Percentiles rank a stretch among this genome's conserved stretches.
Conservation (phyloP, 176 grass and related monocot genomes). For the Pontederia paniculata region DNA sequence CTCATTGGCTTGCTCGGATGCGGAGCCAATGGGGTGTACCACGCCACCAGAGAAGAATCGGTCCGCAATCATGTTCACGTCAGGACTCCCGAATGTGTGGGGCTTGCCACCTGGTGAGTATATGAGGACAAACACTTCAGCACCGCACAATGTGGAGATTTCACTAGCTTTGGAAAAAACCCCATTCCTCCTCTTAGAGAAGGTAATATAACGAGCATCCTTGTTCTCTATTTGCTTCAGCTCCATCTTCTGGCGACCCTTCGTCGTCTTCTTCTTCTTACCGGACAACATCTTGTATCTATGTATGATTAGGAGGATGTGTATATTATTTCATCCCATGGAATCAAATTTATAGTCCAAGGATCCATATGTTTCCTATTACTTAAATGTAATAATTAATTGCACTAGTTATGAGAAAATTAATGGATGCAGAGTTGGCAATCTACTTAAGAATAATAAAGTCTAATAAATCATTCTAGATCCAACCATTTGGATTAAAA, state of each 20-base stretch:
- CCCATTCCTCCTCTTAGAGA: slow-evolving; percentile 22
- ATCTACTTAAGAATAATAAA: too few relatives aligned
- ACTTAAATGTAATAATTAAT: too few relatives aligned
- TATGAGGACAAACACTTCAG: slow-evolving; percentile 15
- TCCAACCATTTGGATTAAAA: too few relatives aligned
- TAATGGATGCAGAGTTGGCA: too few relatives aligned
- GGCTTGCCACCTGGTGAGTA: slow-evolving; percentile 23
- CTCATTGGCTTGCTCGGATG: neutral
- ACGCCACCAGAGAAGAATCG: slow-evolving; percentile 8
- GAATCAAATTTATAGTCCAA: too few relatives aligned
- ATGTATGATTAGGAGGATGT: too few relatives aligned
- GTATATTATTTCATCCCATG: too few relatives aligned
- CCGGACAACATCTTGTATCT: too few relatives aligned
- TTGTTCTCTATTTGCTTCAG: slow-evolving; percentile 24
- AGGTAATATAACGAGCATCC: slow-evolving; percentile 21
- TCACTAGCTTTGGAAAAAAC: slow-evolving; percentile 28
- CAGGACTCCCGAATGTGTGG: slow-evolving; percentile 24
- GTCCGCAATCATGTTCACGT: slow-evolving; percentile 1
- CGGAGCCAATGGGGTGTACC: neutral
- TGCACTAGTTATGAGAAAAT: too few relatives aligned
- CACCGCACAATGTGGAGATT: slow-evolving; percentile 30
- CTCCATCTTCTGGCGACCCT: slow-evolving; percentile 17
- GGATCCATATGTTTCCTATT: too few relatives aligned
- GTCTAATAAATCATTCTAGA: too few relatives aligned
- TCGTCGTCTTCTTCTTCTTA: too few relatives aligned